Evolutionary conservation across 2,329 filamentous ascomycete genomes (phyloP).

Genomic region (Ophiostoma piceae): DNA sequence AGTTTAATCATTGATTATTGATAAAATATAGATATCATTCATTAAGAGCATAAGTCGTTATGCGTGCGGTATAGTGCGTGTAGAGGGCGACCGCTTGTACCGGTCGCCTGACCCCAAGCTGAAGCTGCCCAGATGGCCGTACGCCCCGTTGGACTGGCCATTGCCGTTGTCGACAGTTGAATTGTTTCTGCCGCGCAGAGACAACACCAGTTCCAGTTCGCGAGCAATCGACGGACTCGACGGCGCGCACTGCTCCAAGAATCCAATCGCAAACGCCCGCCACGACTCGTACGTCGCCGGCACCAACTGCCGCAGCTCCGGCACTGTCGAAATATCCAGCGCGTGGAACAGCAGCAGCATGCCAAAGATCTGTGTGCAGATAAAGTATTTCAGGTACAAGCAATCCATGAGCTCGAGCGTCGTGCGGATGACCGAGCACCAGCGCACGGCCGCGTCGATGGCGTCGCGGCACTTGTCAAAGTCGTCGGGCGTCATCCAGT

Average conservation of each 20-base stretch:
- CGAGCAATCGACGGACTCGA: slow-evolving; percentile 25
- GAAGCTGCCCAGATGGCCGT: background rate
- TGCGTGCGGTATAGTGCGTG: background rate
- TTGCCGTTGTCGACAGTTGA: background rate
- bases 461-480: slow-evolving; percentile 28
- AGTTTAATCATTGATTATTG: background rate
- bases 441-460: slow-evolving; percentile 23
- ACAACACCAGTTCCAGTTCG: slow-evolving; percentile 31
- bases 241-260: slow-evolving; percentile 24
- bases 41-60: background rate
- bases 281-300: slow-evolving; percentile 23
- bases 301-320: slow-evolving; percentile 20
- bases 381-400: slow-evolving; percentile 26
- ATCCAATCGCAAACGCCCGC: slow-evolving; percentile 22
- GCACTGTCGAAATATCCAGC: slow-evolving; percentile 18
- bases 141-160: background rate
- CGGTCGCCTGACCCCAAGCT: slow-evolving; percentile 6
- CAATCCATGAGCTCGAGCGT: slow-evolving; percentile 23
- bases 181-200: background rate
- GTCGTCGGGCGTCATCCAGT: slow-evolving; percentile 26
- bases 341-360: slow-evolving; percentile 26
- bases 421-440: slow-evolving; percentile 24
- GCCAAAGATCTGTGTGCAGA: slow-evolving; percentile 29
- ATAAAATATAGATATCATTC: background rate
- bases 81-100: background rate